A percentile compares a stretch with the other conserved stretches of the same genome.
Conservation (phyloP, 306 rosid species). For the Mimosa bimucronata region DNA sequence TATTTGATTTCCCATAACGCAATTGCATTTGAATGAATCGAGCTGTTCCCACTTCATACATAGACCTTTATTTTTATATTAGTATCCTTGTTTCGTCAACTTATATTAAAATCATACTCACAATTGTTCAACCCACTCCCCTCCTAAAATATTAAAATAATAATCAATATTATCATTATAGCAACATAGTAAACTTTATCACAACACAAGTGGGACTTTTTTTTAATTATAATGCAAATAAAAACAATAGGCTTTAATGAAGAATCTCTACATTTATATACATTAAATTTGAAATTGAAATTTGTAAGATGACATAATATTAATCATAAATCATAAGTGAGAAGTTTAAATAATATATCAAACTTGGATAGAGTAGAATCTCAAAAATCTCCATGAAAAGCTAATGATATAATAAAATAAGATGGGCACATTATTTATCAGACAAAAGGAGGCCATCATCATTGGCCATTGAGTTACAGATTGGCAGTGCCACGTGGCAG, state of each 20-base stretch:
- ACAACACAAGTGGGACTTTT: neutral
- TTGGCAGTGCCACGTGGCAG: slow-evolving; percentile 33
- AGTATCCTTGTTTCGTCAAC: too few species aligned
- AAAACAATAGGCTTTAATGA: neutral
- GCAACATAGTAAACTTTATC: neutral
- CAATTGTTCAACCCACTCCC: neutral
- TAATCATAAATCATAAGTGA: neutral
- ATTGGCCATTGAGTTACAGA: slow-evolving; percentile 12
- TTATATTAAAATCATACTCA: neutral
- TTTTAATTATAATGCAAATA: neutral
- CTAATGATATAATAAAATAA: neutral
- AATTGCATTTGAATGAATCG: neutral
- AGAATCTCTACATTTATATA: neutral
- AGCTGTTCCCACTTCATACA: neutral
- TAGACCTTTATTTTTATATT: neutral
- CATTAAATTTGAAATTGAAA: neutral
- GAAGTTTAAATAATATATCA: too few species aligned
- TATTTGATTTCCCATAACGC: neutral
- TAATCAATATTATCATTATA: neutral
- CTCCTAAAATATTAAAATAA: neutral
- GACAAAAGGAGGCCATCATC: neutral
- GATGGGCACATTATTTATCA: neutral
- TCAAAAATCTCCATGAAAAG: neutral
- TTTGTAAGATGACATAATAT: neutral
- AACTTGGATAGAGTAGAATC: neutral